These are phyloP conservation scores for Tanozyma kutaoensis DNA, from an alignment of 805 yeast genomes.

Conservation along the genomic window DNA sequence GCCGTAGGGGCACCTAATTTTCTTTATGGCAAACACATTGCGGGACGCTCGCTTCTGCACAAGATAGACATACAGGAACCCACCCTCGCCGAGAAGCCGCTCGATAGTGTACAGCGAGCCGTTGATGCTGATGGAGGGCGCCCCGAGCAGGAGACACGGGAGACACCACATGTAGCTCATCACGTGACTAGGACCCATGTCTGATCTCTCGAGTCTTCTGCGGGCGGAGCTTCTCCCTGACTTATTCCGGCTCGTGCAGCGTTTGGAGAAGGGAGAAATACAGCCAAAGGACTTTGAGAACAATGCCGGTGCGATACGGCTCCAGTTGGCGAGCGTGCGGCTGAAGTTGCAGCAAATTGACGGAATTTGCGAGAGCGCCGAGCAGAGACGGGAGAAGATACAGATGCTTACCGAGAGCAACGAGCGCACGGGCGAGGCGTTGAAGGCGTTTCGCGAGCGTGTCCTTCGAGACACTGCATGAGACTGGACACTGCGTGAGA, in stretches of 20 bases:
- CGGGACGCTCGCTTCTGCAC: constrained; percentile 38
- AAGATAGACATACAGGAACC: constrained; percentile 75
- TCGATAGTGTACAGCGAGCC: constrained; percentile 48
- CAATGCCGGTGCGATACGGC: constrained; percentile 31
- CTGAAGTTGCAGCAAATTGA: constrained; percentile 25
- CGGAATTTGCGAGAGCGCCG: constrained; percentile 30
- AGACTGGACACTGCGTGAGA: no score
- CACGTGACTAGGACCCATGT: no score
- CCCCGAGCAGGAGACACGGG: no score
- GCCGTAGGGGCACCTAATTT: constrained; percentile 81
- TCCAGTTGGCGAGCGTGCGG: constrained; percentile 22
- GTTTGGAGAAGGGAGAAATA: constrained; percentile 18
- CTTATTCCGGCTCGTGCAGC: constrained; percentile 19
- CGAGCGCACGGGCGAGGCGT: constrained; percentile 11
- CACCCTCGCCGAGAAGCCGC: constrained; percentile 80
- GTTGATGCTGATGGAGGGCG: no score
- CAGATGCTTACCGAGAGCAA: constrained; percentile 10
- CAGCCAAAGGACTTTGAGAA: constrained; percentile 30
- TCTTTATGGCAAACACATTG: constrained; percentile 54
- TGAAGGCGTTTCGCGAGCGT: constrained; percentile 6
- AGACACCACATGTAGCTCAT: no score
- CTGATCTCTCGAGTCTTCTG: no score
- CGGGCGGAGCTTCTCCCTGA: constrained; percentile 28
- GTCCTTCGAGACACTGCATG: no score
- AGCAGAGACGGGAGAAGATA: constrained; percentile 9